Base-by-base conservation (phyloP, 73 alveolate species). In the Uronychia binucleata region DNA sequence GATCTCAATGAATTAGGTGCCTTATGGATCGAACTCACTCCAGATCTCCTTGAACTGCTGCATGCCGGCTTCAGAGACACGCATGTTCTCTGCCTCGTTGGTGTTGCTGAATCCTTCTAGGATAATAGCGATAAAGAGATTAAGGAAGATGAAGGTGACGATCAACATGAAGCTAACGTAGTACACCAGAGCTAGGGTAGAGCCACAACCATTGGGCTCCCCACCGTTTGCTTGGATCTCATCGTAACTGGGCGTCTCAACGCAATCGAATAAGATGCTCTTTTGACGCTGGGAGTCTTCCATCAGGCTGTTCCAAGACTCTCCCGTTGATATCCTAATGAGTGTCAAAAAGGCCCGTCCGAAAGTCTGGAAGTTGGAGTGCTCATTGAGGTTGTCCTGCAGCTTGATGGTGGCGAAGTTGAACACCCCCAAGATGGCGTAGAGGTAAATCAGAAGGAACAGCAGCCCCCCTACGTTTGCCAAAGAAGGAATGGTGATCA, bases 41-140 rank as follows among this genome's bases (percentile, higher is more conserved):
- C 91, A 85, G 34, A 57, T 1, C 57, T 77, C 74, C 33, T 33
- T 85, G 81, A 85, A 85, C 30, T 35, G 33, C 28, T 77, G 33
- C 33, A 85, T 77, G 80, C 33, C 31, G 1, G 30, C 31, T 1
- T 85, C 91, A 35, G 76, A 77, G 26, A 85, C 81, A n/a, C 91
- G 33, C 60, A 85, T 29, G 59, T 85, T 57, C 31, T 87, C 60
- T 78, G 87, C 87, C 82, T 33, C 85, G 25, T 5, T 79, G 46
- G 91, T 82, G 57, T 88, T 91, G 35, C 77, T 93, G 82, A 88
- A 92, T 31, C 96, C 96, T 34, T 92, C 90, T 14, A 92, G 74
- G 34, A 88, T 88, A 77, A 92, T 87, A 19, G 97, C 97, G 34
- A 92, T 88, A 91, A 92, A 92, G 28, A 92, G 91, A 34, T 92